These are phyloP conservation scores for Iberis pinnata DNA, from an alignment of 345 rosid species.

Conservation along the genomic window DNA sequence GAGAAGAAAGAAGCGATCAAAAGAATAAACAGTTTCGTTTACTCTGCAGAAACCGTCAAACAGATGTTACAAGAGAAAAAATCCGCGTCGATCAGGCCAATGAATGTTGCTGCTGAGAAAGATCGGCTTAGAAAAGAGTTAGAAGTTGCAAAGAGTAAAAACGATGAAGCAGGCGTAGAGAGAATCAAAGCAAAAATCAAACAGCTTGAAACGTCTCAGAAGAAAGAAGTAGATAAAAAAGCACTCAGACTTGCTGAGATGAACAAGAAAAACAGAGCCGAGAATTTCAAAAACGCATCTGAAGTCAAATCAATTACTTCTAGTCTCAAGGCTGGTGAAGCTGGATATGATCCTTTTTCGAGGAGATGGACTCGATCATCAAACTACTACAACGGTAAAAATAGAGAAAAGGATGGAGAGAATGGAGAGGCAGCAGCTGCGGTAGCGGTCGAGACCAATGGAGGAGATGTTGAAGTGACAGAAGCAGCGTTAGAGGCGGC, in stretches of 20 bases:
- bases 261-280: constrained; percentile 90
- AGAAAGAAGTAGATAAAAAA: constrained; percentile 58
- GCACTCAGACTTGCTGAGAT: constrained; percentile 88
- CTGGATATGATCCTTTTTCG: constrained; percentile 96
- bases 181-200: constrained; percentile 63
- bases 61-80: constrained; percentile 98
- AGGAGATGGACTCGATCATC: constrained; percentile 97
- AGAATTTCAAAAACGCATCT: constrained; percentile 92
- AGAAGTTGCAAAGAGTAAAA: constrained; percentile 65
- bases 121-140: constrained; percentile 82
- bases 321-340: constrained; percentile 87
- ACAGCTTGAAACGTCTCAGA: constrained; percentile 77
- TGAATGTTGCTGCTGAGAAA: constrained; percentile 95
- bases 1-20: constrained; percentile 82
- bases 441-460: constrained; percentile 28
- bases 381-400: constrained; percentile 64
- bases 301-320: constrained; percentile 51
- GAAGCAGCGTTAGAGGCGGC: constrained; percentile 90
- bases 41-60: constrained; percentile 89
- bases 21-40: constrained; percentile 64
- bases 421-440: constrained; percentile 29
- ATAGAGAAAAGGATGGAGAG: constrained; percentile 28
- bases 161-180: constrained; percentile 68
- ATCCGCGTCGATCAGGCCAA: constrained; percentile 82
- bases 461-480: constrained; percentile 35